These are phyloP conservation scores for Ceratocystis cacaofunesta DNA, from an alignment of 2,329 filamentous ascomycete genomes.

Conservation along the genomic window DNA sequence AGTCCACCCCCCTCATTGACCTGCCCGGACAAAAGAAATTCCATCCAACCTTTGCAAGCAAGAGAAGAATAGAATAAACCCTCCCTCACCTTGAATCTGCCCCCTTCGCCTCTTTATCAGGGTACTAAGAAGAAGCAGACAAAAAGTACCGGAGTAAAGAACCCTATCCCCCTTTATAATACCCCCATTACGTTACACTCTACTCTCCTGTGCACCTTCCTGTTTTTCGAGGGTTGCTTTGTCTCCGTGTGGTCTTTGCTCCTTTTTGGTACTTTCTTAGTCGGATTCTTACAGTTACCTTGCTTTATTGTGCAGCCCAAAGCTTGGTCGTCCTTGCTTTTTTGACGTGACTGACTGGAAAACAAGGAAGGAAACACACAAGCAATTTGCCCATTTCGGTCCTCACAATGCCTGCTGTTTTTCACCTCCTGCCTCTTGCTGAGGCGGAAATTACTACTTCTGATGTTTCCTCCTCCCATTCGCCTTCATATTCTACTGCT, in stretches of 20 bases:
- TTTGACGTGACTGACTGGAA: conserved; percentile 2
- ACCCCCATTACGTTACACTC: not conserved
- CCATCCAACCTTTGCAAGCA: no score
- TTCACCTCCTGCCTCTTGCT: not conserved
- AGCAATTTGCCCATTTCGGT: not conserved
- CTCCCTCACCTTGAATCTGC: no score
- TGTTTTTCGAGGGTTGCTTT: not conserved
- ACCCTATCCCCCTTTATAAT: not conserved
- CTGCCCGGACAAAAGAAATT: not conserved
- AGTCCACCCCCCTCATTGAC: not conserved
- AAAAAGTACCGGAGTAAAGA: not conserved
- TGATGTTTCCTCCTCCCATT: not conserved
- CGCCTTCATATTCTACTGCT: not conserved
- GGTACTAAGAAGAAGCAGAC: not conserved
- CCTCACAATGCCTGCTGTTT: conserved; percentile 3
- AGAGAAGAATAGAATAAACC: no score
- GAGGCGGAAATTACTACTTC: not conserved
- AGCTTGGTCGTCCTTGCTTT: not conserved
- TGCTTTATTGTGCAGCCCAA: not conserved
- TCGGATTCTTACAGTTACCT: not conserved
- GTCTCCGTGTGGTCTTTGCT: conserved; percentile 2
- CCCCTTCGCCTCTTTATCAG: not conserved
- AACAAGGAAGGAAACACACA: not conserved
- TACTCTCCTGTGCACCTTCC: not conserved
- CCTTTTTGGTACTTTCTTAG: not conserved